A percentile compares a stretch with the other conserved stretches of the same genome.
Conservation (phyloP, 495 filamentous ascomycete species). For the Apodospora peruviana region DNA sequence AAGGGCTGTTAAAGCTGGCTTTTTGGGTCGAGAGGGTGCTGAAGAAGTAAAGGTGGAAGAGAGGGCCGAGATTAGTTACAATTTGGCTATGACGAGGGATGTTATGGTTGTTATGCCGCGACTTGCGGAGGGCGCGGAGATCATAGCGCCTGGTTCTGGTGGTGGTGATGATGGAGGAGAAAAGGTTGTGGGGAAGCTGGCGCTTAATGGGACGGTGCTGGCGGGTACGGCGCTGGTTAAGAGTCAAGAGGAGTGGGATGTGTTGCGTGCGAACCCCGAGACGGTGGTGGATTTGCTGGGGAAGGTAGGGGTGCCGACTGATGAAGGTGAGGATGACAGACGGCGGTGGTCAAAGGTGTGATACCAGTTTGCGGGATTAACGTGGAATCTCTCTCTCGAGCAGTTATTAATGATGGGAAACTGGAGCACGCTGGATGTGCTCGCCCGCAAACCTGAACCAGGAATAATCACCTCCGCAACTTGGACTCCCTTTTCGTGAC, state of each 20-base stretch:
- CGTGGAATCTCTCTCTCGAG: neutral
- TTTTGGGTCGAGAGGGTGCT: constrained; percentile 8
- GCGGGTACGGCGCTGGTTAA: constrained; percentile 83
- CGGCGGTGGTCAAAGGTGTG: neutral
- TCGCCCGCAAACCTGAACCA: neutral
- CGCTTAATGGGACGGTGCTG: constrained; percentile 72
- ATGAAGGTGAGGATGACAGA: neutral
- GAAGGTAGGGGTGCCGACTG: constrained; percentile 53
- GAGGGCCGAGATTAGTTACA: constrained; percentile 68
- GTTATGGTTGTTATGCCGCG: constrained; percentile 68
- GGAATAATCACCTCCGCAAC: neutral
- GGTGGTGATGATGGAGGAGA: constrained; percentile 13
- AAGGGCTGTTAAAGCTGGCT: constrained; percentile 20
- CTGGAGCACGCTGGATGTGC: neutral
- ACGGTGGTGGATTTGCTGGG: constrained; percentile 50
- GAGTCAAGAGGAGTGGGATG: constrained; percentile 63
- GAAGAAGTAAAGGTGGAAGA: constrained; percentile 30
- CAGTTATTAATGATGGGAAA: neutral
- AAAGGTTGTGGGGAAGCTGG: constrained; percentile 49
- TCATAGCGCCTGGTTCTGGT: constrained; percentile 13
- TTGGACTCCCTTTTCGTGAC: neutral
- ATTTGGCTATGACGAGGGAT: constrained; percentile 65
- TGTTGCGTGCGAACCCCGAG: constrained; percentile 44
- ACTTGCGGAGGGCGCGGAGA: constrained; percentile 34
- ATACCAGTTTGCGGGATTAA: neutral